Base-by-base conservation (phyloP, 176 grass and related monocot genomes). In the Avena sativa region DNA sequence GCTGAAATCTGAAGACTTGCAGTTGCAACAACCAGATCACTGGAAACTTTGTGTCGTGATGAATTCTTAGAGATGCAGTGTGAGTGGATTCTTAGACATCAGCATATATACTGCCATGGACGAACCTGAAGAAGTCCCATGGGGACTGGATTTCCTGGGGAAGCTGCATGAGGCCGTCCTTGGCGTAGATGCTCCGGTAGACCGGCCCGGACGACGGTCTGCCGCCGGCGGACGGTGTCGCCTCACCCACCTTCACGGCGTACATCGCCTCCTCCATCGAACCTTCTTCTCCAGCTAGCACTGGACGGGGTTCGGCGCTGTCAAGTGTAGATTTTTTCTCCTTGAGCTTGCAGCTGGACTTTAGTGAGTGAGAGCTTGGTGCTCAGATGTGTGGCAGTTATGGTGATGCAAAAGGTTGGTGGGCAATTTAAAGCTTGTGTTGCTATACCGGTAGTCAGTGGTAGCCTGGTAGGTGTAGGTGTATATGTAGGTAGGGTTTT, bases 51-150 rank as follows among this genome's bases (percentile, higher is more conserved):
- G 10, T 34, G 7, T 12, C 17, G 38, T 20, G 16, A 21, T 7
- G 34, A 59, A 62, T 25, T 76, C 21, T 66, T 14, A 11, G 36
- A 38, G 65, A 58, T 38, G 53, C 9, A 50, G 0, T 57, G 5
- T 4, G 64, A 36, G 64, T 67, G 28, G n/a, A 75, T 59, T 43
- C 40, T 43, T 43, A 43, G 36, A 69, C 1, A 60, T 1, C 32
- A 2, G 13, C 11, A 72, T 12, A 7, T 12, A 72, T 12, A 7
- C 8, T 49, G 21, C 51, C 74, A 78, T 21, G 47, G 25, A 62
- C 61, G 44, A 26, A 98, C 96, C 96, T 94, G 81, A 98, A 96
- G 79, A 98, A 93, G 25, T 98, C 96, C 96, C 96, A 98, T 2
- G 92, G 96, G 19, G 93, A 96, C 1, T 93, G 87, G 48, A 93